Base-by-base conservation (phyloP, 75 land plant genomes). In the Cunninghamia lanceolata region DNA sequence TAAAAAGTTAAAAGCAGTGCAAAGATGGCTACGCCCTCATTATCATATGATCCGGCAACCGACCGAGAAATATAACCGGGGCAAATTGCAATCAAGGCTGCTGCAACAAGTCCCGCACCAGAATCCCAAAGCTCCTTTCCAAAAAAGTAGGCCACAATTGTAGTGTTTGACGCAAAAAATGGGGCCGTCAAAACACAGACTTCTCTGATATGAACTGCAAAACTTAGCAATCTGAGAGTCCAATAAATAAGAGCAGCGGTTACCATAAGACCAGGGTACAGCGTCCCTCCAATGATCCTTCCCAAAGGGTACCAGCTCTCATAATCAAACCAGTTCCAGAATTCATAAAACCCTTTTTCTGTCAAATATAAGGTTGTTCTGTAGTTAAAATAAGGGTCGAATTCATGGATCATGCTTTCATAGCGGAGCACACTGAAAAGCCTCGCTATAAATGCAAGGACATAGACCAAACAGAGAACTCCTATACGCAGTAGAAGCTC, bases 271-370 rank as follows among this genome's bases (percentile, higher is more conserved):
- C 99, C 99, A 0, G 99, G 99, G 82, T 96, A 98, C 36, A 98
- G 91, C 1, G 99, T 98, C 3, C 99, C 99, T 19, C 99, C 99
- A 36, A 98, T 90, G 89, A 98, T 98, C 30, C 99, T 90, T 15
- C 99, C 99, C 45, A 98, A 92, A 6, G 99, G 99, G 83, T 98
- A 98, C 99, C 99, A 98, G 74, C 93, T 93, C 92, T 98, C 99
- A 59, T 88, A 98, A 85, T 98, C 99, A 75, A 98, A 98, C 99
- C 99, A 98, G 83, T 98, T 98, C 99, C 99, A 98, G 91, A 98
- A 98, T 87, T 98, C 99, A 84, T 95, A 94, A 85, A 98, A 98
- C 0, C 99, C 99, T 35, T 98, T 96, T 86, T 94, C 74, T 13
- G 96, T 94, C 38, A 98, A 83, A 78, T 86, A 98, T 8, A 96